phyloP scores from a whole-genome alignment of 371 early-diverging fungal species.

The Mortierella polycephala region DNA sequence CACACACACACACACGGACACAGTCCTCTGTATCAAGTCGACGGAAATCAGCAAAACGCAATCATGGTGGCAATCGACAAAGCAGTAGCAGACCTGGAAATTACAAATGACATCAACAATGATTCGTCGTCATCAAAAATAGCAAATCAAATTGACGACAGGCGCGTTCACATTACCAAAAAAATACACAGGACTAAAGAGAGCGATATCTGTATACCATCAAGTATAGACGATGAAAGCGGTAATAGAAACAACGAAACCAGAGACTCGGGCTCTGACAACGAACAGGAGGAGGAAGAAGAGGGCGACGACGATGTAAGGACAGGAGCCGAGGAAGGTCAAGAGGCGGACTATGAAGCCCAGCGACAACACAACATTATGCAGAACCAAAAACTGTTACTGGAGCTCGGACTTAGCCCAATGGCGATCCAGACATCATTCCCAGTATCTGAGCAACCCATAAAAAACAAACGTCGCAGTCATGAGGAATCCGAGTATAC shows the following conservation, averaged over 20 bases:
- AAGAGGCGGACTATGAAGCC: conserved; percentile 37
- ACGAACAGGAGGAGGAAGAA: not conserved
- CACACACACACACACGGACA: too few relatives aligned
- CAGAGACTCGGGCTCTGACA: not conserved
- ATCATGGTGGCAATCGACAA: too few relatives aligned
- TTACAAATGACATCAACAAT: too few relatives aligned
- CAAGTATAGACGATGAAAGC: not conserved
- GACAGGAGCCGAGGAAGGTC: conserved; percentile 4
- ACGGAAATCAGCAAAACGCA: too few relatives aligned
- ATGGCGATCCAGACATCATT: conserved; percentile 5
- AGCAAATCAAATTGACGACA: too few relatives aligned
- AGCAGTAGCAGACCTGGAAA: too few relatives aligned
- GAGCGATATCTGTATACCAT: too few relatives aligned
- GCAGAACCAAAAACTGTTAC: conserved; percentile 37
- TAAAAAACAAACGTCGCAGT: not conserved
- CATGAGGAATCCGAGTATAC: conserved; percentile 11
- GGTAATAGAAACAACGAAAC: not conserved
- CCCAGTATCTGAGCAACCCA: not conserved
- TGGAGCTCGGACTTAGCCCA: conserved; percentile 38
- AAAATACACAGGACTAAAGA: too few relatives aligned
- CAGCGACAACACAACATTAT: conserved; percentile 46
- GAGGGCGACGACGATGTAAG: not conserved
- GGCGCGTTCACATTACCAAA: too few relatives aligned
- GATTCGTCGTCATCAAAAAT: too few relatives aligned
- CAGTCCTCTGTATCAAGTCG: too few relatives aligned